These are phyloP conservation scores for Verticillium nonalfalfae DNA, from an alignment of 2,329 filamentous ascomycete genomes.

Conservation along the genomic window DNA sequence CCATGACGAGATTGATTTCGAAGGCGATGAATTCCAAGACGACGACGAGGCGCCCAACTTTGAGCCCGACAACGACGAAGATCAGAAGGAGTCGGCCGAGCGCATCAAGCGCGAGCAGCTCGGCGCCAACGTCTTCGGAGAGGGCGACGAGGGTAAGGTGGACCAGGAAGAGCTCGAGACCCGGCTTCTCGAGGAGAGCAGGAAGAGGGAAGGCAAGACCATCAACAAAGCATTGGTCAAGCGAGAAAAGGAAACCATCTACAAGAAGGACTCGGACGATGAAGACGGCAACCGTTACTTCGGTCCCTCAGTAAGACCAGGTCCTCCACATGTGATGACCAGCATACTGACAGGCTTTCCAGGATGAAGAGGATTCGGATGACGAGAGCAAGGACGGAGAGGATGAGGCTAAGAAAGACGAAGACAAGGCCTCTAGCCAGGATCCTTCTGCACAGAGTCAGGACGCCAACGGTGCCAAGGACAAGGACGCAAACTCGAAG, in stretches of 20 bases:
- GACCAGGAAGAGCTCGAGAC: conserved; percentile 69
- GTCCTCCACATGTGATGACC: background rate
- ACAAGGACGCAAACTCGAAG: conserved; percentile 52
- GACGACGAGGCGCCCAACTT: conserved; percentile 76
- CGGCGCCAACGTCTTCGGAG: conserved; percentile 77
- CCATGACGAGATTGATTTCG: conserved; percentile 63
- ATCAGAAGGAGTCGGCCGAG: conserved; percentile 64
- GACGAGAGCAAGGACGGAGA: conserved; percentile 28
- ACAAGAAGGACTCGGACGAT: conserved; percentile 61
- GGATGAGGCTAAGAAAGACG: conserved; percentile 51
- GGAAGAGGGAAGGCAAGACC: conserved; percentile 67
- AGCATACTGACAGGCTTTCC: conserved; percentile 12
- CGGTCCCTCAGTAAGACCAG: background rate
- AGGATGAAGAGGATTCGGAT: conserved; percentile 44
- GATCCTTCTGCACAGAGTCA: conserved; percentile 48
- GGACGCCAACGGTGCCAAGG: conserved; percentile 47
- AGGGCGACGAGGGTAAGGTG: conserved; percentile 62
- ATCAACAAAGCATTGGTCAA: conserved; percentile 77
- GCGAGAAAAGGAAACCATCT: conserved; percentile 80
- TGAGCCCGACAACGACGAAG: conserved; percentile 76
- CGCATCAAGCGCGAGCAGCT: conserved; percentile 75
- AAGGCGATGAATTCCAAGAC: conserved; percentile 74
- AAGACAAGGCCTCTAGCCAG: conserved; percentile 25
- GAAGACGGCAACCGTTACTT: conserved; percentile 23
- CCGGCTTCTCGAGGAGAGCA: conserved; percentile 60